These are phyloP conservation scores for Xylariales sp. DNA, from an alignment of 2,329 filamentous ascomycete genomes.

Conservation along the genomic window DNA sequence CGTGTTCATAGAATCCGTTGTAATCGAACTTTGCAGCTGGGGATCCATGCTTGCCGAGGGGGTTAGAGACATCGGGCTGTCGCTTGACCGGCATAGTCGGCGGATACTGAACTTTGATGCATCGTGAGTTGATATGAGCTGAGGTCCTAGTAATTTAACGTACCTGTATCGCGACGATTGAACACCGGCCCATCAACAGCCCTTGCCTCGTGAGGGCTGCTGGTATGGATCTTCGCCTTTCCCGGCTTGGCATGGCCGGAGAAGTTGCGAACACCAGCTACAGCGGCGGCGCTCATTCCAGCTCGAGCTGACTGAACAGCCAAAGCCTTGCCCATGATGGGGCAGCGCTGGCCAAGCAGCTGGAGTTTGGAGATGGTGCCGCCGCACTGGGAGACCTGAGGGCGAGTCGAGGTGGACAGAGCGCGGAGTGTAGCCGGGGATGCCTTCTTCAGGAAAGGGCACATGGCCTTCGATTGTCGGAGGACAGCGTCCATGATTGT, in stretches of 20 bases:
- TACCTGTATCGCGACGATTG: no score
- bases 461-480: slow-evolving; percentile 93
- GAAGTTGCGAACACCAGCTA: slow-evolving; percentile 47
- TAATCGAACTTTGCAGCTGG: slow-evolving; percentile 73
- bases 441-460: slow-evolving; percentile 93
- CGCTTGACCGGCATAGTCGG: slow-evolving; percentile 25
- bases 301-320: slow-evolving; percentile 70
- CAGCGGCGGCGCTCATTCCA: slow-evolving; percentile 37
- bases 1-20: slow-evolving; percentile 77
- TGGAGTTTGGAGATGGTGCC: slow-evolving; percentile 97
- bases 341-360: slow-evolving; percentile 88
- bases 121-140: no score
- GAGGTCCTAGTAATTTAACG: no score
- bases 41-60: slow-evolving; percentile 21
- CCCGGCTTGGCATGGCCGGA: slow-evolving; percentile 46
- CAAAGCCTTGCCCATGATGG: slow-evolving; percentile 97
- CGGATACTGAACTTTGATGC: slow-evolving; percentile 32
- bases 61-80: slow-evolving; percentile 22
- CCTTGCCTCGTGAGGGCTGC: slow-evolving; percentile 69
- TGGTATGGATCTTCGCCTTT: slow-evolving; percentile 79
- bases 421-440: slow-evolving; percentile 87
- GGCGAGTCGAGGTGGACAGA: slow-evolving; percentile 69
- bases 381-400: slow-evolving; percentile 68
- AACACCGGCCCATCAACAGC: slow-evolving; percentile 61
- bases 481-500: slow-evolving; percentile 91